Evolutionary conservation across 805 yeast species (phyloP), one percentile per base, ranked within the genome.

Genomic region (Candida fluviatilis): DNA sequence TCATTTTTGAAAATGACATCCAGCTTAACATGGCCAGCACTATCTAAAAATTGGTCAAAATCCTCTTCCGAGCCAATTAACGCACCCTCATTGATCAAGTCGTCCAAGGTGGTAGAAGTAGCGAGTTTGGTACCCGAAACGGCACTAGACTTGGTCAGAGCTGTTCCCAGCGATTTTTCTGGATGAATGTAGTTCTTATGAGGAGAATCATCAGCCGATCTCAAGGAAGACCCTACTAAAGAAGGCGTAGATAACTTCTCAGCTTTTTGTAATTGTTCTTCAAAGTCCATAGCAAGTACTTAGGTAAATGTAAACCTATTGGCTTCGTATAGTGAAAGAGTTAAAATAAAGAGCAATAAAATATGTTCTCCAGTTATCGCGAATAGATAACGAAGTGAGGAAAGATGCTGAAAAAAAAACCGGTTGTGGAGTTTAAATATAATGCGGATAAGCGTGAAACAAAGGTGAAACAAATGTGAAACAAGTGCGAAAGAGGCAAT

Each of bases 81-180:
- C 2, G 74, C 74, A 5, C 74, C 74, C 45, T 69, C 74, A 37
- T 50, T 66, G 41, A 69, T 69, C 51, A 69, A 62, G 35, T 75
- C 82, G 44, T 74, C 75, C 48, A 78, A 54, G 5, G 80, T 58
- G 3, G 82, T 82, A 28, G 81, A 75, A 32, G 77, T 36, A 34
- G 38, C 39, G 40, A 36, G 37, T 26, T 35, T 16, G n/a, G 4
- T 42, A 31, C n/a, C 36, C 12, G n/a, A n/a, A n/a, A n/a, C n/a
- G n/a, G n/a, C n/a, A n/a, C n/a, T n/a, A n/a, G n/a, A n/a, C n/a
- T n/a, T n/a, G n/a, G n/a, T n/a, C n/a, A n/a, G n/a, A n/a, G n/a
- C n/a, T n/a, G n/a, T n/a, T n/a, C n/a, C n/a, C n/a, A n/a, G n/a
- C 13, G 58, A 58, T 46, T 66, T 64, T 43, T 70, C 76, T 13